Evolutionary conservation across 345 rosid genomes (phyloP), one percentile per base, ranked within the genome.

Genomic region (Durio zibethinus): DNA sequence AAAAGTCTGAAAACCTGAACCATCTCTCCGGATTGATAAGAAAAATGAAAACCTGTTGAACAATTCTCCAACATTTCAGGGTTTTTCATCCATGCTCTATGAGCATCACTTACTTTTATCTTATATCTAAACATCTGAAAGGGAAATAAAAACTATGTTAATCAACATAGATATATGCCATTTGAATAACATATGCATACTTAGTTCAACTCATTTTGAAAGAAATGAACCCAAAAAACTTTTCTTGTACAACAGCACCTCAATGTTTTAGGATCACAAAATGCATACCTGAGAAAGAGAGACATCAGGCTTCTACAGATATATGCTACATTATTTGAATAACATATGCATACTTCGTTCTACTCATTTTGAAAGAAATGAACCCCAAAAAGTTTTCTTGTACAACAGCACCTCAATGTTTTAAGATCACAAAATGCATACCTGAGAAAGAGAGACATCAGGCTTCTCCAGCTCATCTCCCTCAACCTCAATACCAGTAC

Each of bases 61-160:
- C 99, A 89, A 54, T 93, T 95, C 79, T 86, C 68, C 87, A 93
- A 77, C 78, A 68, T 68, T 77, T 95, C 97, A 7, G 99, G 97
- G 79, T 80, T 83, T 81, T 85, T 91, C 89, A 95, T 88, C 97
- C 98, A 93, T 79, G 91, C 96, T 84, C 88, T 89, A 64, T 84
- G 86, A 25, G 90, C 95, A 82, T 88, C 93, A 35, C 96, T 83
- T 66, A 88, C 88, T 87, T 87, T 92, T 43, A 92, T 86, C 78
- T 88, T 87, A 67, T 82, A 92, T 80, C 80, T 88, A 85, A 93
- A 95, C 87, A 90, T 89, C 96, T 90, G 87, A 63, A 78, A 78
- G 38, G 67, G 80, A 42, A 35, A 20, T 56, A 36, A 75, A 38
- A 43, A 38, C n/a, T 53, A 74, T 21, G 7, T 31, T 67, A 33